phyloP scores from a whole-genome alignment of 1,139 yeast genomes.

The Geotrichum citri-aurantii region DNA sequence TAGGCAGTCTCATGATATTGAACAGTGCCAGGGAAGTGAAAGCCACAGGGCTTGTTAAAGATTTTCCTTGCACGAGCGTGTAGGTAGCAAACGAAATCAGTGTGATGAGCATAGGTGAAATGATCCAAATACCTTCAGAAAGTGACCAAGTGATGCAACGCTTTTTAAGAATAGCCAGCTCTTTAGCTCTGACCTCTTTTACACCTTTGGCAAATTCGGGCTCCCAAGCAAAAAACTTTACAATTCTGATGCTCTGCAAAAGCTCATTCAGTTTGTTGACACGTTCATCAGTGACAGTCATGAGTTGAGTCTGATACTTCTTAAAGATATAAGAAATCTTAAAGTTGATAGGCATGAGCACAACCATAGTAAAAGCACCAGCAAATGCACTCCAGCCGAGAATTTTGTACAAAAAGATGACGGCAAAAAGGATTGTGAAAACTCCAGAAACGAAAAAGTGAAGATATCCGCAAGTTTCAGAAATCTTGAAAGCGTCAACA shows the following conservation, averaged over 20 bases:
- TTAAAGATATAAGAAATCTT: slow-evolving; percentile 59
- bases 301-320: slow-evolving; percentile 59
- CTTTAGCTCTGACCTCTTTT: slow-evolving; percentile 65
- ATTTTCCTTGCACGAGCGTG: slow-evolving; percentile 60
- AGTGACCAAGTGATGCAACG: slow-evolving; percentile 65
- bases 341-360: slow-evolving; percentile 69
- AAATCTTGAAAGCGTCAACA: slow-evolving; percentile 87
- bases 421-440: slow-evolving; percentile 63
- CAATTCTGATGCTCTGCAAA: slow-evolving; percentile 86
- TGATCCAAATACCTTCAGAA: slow-evolving; percentile 64
- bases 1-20: slow-evolving; percentile 74
- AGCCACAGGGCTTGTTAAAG: slow-evolving; percentile 83
- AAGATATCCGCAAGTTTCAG: slow-evolving; percentile 77
- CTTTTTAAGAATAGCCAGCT: slow-evolving; percentile 51
- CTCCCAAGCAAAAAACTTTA: slow-evolving; percentile 97
- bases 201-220: slow-evolving; percentile 70
- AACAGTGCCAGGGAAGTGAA: slow-evolving; percentile 85
- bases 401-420: slow-evolving; percentile 58
- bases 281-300: slow-evolving; percentile 79
- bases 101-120: slow-evolving; percentile 78
- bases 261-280: slow-evolving; percentile 90
- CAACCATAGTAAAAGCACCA: slow-evolving; percentile 63
- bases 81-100: slow-evolving; percentile 74
- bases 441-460: slow-evolving; percentile 74
- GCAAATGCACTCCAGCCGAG: slow-evolving; percentile 87